phyloP scores from a whole-genome alignment of 1,139 yeast species.

The Taphrina pruni region DNA sequence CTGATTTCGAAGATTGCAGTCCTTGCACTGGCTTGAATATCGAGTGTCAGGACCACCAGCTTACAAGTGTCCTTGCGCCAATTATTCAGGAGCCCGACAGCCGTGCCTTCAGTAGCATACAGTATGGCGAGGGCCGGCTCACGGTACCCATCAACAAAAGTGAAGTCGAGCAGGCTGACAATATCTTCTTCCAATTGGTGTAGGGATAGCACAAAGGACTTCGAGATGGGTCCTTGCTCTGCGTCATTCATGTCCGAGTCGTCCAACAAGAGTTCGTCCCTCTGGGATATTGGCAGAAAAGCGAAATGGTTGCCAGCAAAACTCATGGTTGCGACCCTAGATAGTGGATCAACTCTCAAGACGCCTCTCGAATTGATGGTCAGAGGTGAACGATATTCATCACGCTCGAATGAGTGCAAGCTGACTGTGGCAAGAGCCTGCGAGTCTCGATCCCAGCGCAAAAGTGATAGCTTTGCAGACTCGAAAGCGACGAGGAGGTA shows the following conservation, averaged over 20 bases:
- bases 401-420: conserved; percentile 83
- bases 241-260: conserved; percentile 31
- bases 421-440: conserved; percentile 71
- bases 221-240: conserved; percentile 45
- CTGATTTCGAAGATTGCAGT: conserved; percentile 70
- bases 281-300: conserved; percentile 68
- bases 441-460: conserved; percentile 68
- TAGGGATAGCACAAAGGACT: conserved; percentile 66
- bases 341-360: conserved; percentile 66
- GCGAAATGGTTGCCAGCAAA: conserved; percentile 72
- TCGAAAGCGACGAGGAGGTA: conserved; percentile 72
- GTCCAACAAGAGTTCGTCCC: conserved; percentile 50
- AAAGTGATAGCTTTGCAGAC: conserved; percentile 75
- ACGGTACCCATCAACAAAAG: conserved; percentile 71
- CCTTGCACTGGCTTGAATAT: conserved; percentile 65
- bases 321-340: conserved; percentile 66
- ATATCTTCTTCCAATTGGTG: conserved; percentile 64
- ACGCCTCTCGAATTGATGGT: conserved; percentile 55
- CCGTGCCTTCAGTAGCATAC: conserved; percentile 64
- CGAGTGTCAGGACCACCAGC: conserved; percentile 66
- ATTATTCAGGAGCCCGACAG: conserved; percentile 73
- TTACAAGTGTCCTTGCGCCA: conserved; percentile 62
- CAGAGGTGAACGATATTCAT: conserved; percentile 60
- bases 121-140: conserved; percentile 83
- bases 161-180: conserved; percentile 68